A percentile compares a stretch with the other conserved stretches of the same genome.
phyloP scores from a whole-genome alignment of 768 basidiomycete genomes.

The Phylloporus arenicola region DNA sequence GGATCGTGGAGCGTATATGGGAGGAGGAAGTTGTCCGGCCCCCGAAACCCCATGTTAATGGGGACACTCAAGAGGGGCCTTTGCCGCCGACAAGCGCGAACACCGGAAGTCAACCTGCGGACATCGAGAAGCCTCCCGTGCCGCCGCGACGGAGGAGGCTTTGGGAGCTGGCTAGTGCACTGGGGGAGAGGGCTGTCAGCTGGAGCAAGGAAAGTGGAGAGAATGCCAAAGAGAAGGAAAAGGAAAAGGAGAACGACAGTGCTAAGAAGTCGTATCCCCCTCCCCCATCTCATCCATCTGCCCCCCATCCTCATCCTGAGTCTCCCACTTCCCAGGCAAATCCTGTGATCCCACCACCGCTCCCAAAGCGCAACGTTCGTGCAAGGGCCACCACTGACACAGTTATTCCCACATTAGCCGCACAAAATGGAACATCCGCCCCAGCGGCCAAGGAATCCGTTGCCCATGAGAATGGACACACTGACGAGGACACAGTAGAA shows the following conservation, averaged over 20 bases:
- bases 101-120: slow-evolving; percentile 1
- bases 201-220: slow-evolving; percentile 43
- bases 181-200: slow-evolving; percentile 53
- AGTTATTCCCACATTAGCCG: not conserved
- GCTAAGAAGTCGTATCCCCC: slow-evolving; percentile 14
- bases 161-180: slow-evolving; percentile 64
- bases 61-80: not conserved
- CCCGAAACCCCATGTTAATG: slow-evolving; percentile 17
- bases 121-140: slow-evolving; percentile 49
- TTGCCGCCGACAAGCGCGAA: not conserved
- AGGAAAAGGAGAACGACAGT: slow-evolving; percentile 10
- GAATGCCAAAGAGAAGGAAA: slow-evolving; percentile 29
- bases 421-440: not conserved
- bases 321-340: slow-evolving; percentile 8
- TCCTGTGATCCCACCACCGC: slow-evolving; percentile 37
- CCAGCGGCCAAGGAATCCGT: slow-evolving; percentile 4
- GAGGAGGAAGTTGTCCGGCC: slow-evolving; percentile 60
- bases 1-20: slow-evolving; percentile 84
- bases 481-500: slow-evolving; percentile 8
- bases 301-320: slow-evolving; percentile 17
- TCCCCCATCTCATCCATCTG: slow-evolving; percentile 25
- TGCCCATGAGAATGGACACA: slow-evolving; percentile 1
- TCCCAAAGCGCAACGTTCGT: slow-evolving; percentile 46
- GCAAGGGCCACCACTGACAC: slow-evolving; percentile 13
- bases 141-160: slow-evolving; percentile 59